Evolutionary conservation across 2,329 filamentous ascomycete species (phyloP).

Genomic region (Aspergillus luchuensis): DNA sequence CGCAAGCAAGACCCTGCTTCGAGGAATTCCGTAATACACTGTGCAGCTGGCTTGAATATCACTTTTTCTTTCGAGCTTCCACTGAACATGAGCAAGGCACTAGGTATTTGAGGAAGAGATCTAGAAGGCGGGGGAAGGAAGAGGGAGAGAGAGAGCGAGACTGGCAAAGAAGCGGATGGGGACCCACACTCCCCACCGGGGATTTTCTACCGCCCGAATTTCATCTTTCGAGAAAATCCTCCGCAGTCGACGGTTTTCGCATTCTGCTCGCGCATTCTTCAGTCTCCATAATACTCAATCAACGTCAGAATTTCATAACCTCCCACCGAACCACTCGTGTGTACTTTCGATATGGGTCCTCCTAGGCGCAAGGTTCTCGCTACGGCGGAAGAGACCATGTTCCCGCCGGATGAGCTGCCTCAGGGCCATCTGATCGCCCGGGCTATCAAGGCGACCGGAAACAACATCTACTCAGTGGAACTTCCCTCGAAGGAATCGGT

Average conservation of each 20-base stretch:
- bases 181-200: constrained; percentile 2
- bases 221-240: neutral
- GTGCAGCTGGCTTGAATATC: neutral
- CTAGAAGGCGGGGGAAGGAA: too few species aligned
- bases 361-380: constrained; percentile 77
- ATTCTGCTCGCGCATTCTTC: too few species aligned
- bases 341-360: constrained; percentile 59
- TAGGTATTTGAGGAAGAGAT: too few species aligned
- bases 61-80: too few species aligned
- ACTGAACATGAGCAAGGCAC: too few species aligned
- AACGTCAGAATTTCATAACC: neutral
- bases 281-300: neutral
- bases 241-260: neutral
- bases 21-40: too few species aligned
- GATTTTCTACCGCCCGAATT: neutral
- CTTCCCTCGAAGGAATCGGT: constrained; percentile 67
- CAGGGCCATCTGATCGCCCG: constrained; percentile 68
- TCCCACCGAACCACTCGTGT: too few species aligned
- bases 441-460: constrained; percentile 80
- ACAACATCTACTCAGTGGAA: constrained; percentile 81
- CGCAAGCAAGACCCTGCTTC: too few species aligned
- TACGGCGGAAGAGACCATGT: constrained; percentile 71
- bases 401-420: constrained; percentile 57
- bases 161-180: neutral
- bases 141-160: neutral